These are phyloP conservation scores for Galeopsis tetrahit DNA, from an alignment of 257 asterid genomes.

Conservation along the genomic window DNA sequence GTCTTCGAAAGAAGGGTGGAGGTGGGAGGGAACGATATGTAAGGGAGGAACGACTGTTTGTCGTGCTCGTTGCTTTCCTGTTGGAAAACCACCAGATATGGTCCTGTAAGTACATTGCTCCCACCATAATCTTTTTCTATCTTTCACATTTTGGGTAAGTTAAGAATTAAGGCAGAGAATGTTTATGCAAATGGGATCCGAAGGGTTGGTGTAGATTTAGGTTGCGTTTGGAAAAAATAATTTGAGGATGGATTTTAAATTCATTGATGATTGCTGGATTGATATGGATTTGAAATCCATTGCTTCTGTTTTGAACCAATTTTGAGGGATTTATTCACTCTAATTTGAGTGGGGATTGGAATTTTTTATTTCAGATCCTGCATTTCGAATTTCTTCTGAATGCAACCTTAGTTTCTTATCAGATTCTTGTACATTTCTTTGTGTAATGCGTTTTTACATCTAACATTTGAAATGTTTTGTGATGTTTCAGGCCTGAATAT, in stretches of 20 bases:
- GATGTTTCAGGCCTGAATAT: slow-evolving; percentile 73
- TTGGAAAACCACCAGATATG: slow-evolving; percentile 84
- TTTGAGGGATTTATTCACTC: neutral
- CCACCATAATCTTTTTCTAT: slow-evolving; percentile 19
- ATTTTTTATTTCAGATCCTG: neutral
- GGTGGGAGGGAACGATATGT: slow-evolving; percentile 95
- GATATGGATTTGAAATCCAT: neutral
- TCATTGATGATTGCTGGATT: neutral
- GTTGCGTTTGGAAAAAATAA: neutral
- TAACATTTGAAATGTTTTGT: slow-evolving; percentile 21
- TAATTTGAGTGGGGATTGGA: neutral
- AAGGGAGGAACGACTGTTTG: slow-evolving; percentile 90
- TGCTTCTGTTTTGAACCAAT: neutral
- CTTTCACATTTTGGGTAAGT: neutral
- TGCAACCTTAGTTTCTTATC: neutral
- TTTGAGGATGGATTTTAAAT: neutral
- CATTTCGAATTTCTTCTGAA: neutral
- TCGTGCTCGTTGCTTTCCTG: slow-evolving; percentile 96
- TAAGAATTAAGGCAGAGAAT: neutral
- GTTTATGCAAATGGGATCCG: neutral
- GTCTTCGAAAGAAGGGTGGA: slow-evolving; percentile 76
- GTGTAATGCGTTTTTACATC: neutral
- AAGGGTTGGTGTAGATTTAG: neutral
- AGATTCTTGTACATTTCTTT: neutral
- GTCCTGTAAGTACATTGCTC: slow-evolving; percentile 64